Base-by-base conservation (phyloP, 768 basidiomycete species). In the Lentinus tigrinus region DNA sequence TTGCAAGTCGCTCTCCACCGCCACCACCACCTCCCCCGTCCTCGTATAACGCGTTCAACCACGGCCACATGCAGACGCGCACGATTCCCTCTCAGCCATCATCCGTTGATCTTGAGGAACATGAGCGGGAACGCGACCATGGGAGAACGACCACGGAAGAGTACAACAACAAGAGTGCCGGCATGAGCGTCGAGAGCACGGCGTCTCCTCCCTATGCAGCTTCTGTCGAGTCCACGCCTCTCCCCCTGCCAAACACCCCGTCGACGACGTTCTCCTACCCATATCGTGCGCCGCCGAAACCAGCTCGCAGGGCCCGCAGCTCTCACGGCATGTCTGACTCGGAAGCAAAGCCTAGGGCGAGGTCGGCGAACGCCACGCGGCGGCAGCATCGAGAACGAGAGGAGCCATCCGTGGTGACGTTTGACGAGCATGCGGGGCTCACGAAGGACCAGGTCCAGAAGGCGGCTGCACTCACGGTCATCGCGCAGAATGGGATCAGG, bases 401-500 rank as follows among this genome's bases (percentile, higher is more conserved):
- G 47, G 44, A 53, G 17, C 37, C 38, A 21, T 40, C 49, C 27
- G 52, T 27, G 4, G 38, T 62, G 31, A 59, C 62, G 13, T 75
- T 80, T 54, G 68, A 74, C 13, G 81, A 82, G 70, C 76, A 80
- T 67, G 73, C 73, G 3, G 67, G 78, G 3, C 89, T 90, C 0
- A 83, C 81, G 0, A 61, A 71, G 4, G 72, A 76, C 10, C 83
- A 89, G 64, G 76, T 95, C 56, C 73, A 76, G 4, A 78, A 78
- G 21, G 93, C 88, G 3, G 81, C 85, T 0, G 70, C 81, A 16
- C 76, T 89, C 28, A 74, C 80, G 19, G 82, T 96, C 56, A 77
- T 89, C 42, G 81, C 84, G 39, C 84, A 88, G 59, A 82, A 82
- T 14, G 93, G 93, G 3, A 64, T 83, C 9, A 78, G 82, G 9